Base-by-base conservation (phyloP, 768 basidiomycete species). In the Termitomyces eurrhizus region DNA sequence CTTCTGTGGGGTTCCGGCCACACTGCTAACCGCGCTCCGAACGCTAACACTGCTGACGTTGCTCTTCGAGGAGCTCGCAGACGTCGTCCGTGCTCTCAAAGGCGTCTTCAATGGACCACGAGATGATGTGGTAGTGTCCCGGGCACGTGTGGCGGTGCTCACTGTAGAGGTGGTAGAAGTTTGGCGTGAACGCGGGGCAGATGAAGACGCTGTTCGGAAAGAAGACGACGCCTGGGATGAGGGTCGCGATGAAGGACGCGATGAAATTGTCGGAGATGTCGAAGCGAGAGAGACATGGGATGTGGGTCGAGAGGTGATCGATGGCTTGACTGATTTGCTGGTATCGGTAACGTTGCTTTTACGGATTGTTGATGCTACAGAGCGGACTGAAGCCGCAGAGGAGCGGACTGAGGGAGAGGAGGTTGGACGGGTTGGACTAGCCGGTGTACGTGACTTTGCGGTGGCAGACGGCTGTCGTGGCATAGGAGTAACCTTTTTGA, bases 191-290 rank as follows among this genome's bases (percentile, higher is more conserved):
- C 75, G 71, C 24, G 65, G 52, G 29, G 65, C 74, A 9, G 62
- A 59, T 2, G 65, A 64, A 44, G 77, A 52, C 7, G 81, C 78
- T 3, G 80, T 81, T 60, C 77, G 77, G 68, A 81, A 85, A 3
- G 79, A 75, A 52, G 61, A 63, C 1, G 62, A 66, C 12, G 53
- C 62, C 7, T 63, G 59, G 14, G 62, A 58, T 8, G 62, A 29
- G 48, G 62, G 24, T 56, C 56, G 44, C 2, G 62, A 65, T 0
- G 70, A 70, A 12, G 69, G 61, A n/a, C 56, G 58, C 5, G 62
- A 44, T 33, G 52, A 46, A 7, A 57, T 44, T 0, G 62, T 59
- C 3, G 46, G 57, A 1, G 57, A 48, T 2, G 65, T 49, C 4
- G 64, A 60, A 2, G 62, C 56, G 8, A 54, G 39, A 14, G 66